A percentile compares a stretch with the other conserved stretches of the same genome.
These are phyloP conservation scores for Fragilariopsis cylindrus DNA, from an alignment of 108 stramenopile species.

Conservation along the genomic window DNA sequence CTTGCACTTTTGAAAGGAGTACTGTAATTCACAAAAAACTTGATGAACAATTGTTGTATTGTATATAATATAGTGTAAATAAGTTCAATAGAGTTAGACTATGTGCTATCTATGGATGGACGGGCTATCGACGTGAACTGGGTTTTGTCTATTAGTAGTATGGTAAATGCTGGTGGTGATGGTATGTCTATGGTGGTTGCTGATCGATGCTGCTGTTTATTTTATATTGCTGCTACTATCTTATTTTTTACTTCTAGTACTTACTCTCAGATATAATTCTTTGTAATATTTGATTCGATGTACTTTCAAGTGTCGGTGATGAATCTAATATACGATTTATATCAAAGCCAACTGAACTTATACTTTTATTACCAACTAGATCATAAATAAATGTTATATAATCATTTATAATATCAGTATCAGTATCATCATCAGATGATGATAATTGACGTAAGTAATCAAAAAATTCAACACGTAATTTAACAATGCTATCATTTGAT, in stretches of 20 bases:
- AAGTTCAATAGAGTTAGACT: too few species aligned
- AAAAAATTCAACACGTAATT: constrained; percentile 24
- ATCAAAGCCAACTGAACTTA: constrained; percentile 1
- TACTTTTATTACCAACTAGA: constrained; percentile 22
- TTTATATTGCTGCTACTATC: too few species aligned
- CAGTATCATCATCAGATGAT: background rate
- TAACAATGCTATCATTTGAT: constrained; percentile 9
- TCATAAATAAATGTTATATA: constrained; percentile 36
- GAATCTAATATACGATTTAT: constrained; percentile 16
- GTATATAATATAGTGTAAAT: too few species aligned
- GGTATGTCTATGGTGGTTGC: too few species aligned
- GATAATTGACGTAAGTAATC: constrained; percentile 15
- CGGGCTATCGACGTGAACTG: too few species aligned
- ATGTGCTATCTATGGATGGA: too few species aligned
- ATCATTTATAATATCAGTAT: constrained; percentile 20
- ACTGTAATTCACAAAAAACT: too few species aligned
- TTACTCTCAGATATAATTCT: background rate
- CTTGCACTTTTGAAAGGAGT: too few species aligned
- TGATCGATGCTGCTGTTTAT: too few species aligned
- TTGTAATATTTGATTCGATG: constrained; percentile 16
- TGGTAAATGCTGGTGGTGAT: too few species aligned
- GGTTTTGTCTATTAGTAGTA: too few species aligned
- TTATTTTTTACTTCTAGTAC: background rate
- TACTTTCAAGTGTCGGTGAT: constrained; percentile 28
- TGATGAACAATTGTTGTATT: too few species aligned